phyloP scores from a whole-genome alignment of 1,139 yeast genomes.

The Diutina rugosa region DNA sequence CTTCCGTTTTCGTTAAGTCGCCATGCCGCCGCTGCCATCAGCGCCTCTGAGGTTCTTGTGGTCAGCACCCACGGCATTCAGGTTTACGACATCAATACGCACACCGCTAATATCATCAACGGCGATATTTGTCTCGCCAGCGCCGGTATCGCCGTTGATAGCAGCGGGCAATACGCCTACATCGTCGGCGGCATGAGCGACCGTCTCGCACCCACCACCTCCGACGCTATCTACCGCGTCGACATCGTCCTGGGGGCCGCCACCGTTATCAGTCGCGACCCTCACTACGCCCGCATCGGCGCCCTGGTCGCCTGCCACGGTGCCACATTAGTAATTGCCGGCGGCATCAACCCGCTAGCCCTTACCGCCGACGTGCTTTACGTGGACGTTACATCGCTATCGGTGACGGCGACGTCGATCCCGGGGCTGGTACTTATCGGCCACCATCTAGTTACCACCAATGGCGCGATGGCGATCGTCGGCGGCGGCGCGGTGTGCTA shows the following conservation, averaged over 20 bases:
- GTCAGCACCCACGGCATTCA: constrained; percentile 26
- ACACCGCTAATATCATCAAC: constrained; percentile 7
- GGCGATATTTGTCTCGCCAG: constrained; percentile 13
- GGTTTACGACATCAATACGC: constrained; percentile 7
- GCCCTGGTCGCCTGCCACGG: constrained; percentile 17
- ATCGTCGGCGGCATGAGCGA: constrained; percentile 43
- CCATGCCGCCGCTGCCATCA: constrained; percentile 32
- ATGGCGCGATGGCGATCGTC: constrained; percentile 11
- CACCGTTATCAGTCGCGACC: constrained; percentile 3
- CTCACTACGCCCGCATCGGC: constrained; percentile 34
- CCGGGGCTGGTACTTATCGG: constrained; percentile 50
- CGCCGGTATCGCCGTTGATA: constrained; percentile 22
- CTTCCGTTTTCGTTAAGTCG: constrained; percentile 39
- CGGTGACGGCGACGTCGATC: constrained; percentile 16
- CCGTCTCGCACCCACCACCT: constrained; percentile 19
- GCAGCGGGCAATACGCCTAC: constrained; percentile 19
- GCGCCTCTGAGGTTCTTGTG: constrained; percentile 24
- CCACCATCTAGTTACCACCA: constrained; percentile 23
- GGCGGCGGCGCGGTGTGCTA: constrained; percentile 84
- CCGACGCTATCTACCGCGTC: constrained; percentile 10
- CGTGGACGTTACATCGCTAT: constrained; percentile 16
- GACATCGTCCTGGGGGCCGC: constrained; percentile 4
- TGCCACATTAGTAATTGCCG: constrained; percentile 22
- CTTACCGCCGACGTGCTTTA: constrained; percentile 9
- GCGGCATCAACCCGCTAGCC: constrained; percentile 36